Conservation (phyloP, 2,329 filamentous ascomycete species). For the Aspergillus puulaauensis region DNA sequence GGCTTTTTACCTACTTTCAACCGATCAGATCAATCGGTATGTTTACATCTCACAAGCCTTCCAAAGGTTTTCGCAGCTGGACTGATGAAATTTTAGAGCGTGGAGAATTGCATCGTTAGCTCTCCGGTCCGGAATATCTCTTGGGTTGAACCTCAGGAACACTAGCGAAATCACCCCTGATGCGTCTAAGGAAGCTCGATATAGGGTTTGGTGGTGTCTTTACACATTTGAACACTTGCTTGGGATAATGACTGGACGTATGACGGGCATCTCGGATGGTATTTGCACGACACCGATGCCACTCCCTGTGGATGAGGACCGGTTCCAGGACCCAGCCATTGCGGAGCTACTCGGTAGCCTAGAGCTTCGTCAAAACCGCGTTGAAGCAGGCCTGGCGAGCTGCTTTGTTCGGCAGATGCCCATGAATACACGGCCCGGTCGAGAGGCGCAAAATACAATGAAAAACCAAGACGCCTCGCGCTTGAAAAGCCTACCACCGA, state of each 20-base stretch:
- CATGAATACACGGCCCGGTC: constrained; percentile 29
- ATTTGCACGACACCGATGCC: constrained; percentile 46
- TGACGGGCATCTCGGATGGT: constrained; percentile 43
- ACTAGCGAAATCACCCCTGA: constrained; percentile 37
- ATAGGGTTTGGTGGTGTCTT: constrained; percentile 48
- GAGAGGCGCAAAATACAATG: constrained; percentile 21
- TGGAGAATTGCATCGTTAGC: constrained; percentile 45
- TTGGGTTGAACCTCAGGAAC: constrained; percentile 48
- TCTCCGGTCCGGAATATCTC: constrained; percentile 42
- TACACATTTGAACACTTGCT: constrained; percentile 46
- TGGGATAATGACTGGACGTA: constrained; percentile 47
- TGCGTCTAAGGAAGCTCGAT: constrained; percentile 46
- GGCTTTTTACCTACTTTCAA: constrained; percentile 44
- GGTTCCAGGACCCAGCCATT: constrained; percentile 33
- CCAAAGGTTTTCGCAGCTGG: background rate
- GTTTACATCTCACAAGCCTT: constrained; percentile 2
- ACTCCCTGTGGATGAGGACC: constrained; percentile 41
- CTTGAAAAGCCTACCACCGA: constrained; percentile 37
- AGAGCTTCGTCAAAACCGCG: constrained; percentile 30
- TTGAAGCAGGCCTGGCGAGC: constrained; percentile 33
- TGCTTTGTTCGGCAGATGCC: constrained; percentile 31
- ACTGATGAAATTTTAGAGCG: constrained; percentile 26
- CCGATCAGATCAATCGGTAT: constrained; percentile 46
- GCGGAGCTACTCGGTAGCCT: constrained; percentile 33
- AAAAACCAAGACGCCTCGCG: constrained; percentile 31